Evolutionary conservation across 2,329 filamentous ascomycete species (phyloP).

Genomic region (Metarhizium anisopliae): DNA sequence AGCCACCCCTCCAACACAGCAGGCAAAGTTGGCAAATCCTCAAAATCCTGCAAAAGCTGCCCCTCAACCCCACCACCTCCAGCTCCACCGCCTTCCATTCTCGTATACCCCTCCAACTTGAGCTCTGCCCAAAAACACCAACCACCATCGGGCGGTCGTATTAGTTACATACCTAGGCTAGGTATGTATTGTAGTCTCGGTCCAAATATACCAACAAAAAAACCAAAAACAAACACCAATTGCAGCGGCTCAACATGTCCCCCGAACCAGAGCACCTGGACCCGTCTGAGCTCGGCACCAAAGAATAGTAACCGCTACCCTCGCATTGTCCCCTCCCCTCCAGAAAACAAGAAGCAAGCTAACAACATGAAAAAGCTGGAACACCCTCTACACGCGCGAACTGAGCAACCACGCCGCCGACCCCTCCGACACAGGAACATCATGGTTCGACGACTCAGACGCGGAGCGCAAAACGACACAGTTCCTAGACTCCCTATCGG

Average conservation of each 20-base stretch:
- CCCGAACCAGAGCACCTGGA: constrained; percentile 45
- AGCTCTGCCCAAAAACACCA: background rate
- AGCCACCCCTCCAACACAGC: background rate
- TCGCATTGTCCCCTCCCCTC: background rate
- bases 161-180: too few relatives aligned
- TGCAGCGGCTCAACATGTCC: background rate
- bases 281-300: constrained; percentile 75
- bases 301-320: constrained; percentile 55
- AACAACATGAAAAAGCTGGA: constrained; percentile 50
- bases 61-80: background rate
- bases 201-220: background rate
- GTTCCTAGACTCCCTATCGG: constrained; percentile 45
- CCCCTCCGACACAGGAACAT: constrained; percentile 72
- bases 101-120: background rate
- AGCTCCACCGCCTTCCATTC: background rate
- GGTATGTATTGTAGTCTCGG: too few relatives aligned
- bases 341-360: background rate
- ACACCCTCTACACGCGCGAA: constrained; percentile 63
- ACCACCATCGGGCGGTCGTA: too few relatives aligned
- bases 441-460: constrained; percentile 93
- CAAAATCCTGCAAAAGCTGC: background rate
- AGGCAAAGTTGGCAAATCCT: background rate
- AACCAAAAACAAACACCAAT: background rate
- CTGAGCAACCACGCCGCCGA: constrained; percentile 62
- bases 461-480: constrained; percentile 73